Percentiles rank a stretch among this genome's conserved stretches.
Evolutionary conservation across 1,139 yeast genomes (phyloP).

Genomic region (Pneumocystis jirovecii): DNA sequence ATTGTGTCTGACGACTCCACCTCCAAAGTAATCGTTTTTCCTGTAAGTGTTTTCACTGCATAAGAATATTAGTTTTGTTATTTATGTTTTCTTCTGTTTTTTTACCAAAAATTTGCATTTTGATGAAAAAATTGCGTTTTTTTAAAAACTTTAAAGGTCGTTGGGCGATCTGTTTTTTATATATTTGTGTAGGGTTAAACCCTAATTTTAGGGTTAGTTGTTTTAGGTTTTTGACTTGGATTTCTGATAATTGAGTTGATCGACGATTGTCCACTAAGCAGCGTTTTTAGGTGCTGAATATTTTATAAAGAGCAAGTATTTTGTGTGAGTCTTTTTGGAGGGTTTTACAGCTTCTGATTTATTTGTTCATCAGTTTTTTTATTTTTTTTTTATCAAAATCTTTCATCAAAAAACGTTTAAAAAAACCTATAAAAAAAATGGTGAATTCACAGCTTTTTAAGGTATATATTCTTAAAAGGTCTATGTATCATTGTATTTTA

Average conservation of each 20-base stretch:
- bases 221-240: no score
- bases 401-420: background rate
- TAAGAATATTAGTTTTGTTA: no score
- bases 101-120: slow-evolving; percentile 24
- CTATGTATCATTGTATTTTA: background rate
- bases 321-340: no score
- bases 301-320: no score
- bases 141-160: background rate
- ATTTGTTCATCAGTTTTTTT: background rate
- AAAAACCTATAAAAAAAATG: background rate
- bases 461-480: slow-evolving; percentile 1
- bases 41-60: slow-evolving; percentile 57
- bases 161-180: background rate
- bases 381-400: background rate
- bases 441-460: slow-evolving; percentile 54
- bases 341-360: no score
- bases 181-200: background rate
- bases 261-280: no score
- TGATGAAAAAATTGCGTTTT: background rate
- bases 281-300: no score
- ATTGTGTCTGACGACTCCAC: slow-evolving; percentile 90
- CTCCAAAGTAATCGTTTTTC: slow-evolving; percentile 85
- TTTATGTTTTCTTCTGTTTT: slow-evolving; percentile 52
- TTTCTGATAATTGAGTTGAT: no score
- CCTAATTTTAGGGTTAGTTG: no score